phyloP scores from a whole-genome alignment of 352 stramenopile genomes.

The Phytophthora vignae region DNA sequence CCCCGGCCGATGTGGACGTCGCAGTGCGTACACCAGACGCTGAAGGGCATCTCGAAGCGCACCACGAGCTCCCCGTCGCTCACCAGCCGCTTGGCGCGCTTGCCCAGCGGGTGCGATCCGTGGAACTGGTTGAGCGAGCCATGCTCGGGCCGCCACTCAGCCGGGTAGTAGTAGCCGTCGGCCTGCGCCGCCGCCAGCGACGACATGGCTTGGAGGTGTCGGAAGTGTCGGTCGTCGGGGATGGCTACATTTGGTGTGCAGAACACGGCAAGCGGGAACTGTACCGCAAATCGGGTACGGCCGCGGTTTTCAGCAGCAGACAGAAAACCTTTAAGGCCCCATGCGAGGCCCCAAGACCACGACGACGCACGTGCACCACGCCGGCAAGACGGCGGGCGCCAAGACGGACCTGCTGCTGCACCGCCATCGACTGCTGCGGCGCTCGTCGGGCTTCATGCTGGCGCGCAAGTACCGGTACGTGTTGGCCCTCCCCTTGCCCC shows the following conservation, averaged over 20 bases:
- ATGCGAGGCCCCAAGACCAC: slow-evolving; percentile 65
- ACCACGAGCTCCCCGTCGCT: slow-evolving; percentile 94
- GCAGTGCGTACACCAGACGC: slow-evolving; percentile 93
- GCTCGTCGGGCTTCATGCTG: slow-evolving; percentile 76
- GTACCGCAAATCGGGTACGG: neutral
- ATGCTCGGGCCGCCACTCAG: slow-evolving; percentile 90
- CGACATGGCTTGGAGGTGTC: slow-evolving; percentile 82
- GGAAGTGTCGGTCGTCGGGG: too few relatives aligned
- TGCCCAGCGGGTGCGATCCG: slow-evolving; percentile 76
- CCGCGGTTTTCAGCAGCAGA: neutral
- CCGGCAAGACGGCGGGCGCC: slow-evolving; percentile 39
- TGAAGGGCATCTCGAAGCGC: slow-evolving; percentile 98
- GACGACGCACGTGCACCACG: slow-evolving; percentile 9
- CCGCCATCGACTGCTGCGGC: slow-evolving; percentile 66
- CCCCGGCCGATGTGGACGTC: slow-evolving; percentile 74
- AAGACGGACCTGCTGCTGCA: slow-evolving; percentile 62
- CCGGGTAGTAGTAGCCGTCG: slow-evolving; percentile 98
- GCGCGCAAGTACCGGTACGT: slow-evolving; percentile 72
- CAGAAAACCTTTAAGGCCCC: slow-evolving; percentile 4
- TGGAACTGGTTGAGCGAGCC: slow-evolving; percentile 90
- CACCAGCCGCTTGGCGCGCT: slow-evolving; percentile 62
- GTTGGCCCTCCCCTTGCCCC: neutral
- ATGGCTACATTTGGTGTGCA: neutral
- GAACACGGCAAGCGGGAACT: neutral
- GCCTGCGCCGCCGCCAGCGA: slow-evolving; percentile 96